Evolutionary conservation across 2,329 filamentous ascomycete species (phyloP), one percentile per base, ranked within the genome.

Genomic region (Aurifilum marmelostoma): DNA sequence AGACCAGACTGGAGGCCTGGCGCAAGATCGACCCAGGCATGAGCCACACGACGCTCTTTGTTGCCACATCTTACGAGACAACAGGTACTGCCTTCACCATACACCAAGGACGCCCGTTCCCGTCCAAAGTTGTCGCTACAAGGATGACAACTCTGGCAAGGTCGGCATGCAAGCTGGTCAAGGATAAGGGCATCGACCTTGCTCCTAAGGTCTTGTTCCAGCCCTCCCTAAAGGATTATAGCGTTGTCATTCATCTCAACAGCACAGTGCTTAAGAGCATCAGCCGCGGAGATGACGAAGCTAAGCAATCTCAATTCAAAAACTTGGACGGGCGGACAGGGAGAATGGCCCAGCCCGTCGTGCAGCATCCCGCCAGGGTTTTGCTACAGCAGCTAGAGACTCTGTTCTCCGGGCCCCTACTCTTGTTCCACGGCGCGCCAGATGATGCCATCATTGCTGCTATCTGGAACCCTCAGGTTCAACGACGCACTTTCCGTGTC

Each of bases 1-100:
- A 84, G 50, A 92, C 89, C 4, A 89, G 91, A 27, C 90, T 98
- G 69, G 88, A 93, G 71, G 90, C 91, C 18, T 97, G 93, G 93
- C 87, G 96, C 69, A 93, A 91, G 73, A 89, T 96, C 66, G 96
- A 99, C 75, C 94, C 94, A 0, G 89, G 87, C 66, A 92, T 98
- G 89, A 97, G 96, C 79, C 89, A 89, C 71, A 88, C 92, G 2
- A 90, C 91, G 24, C 82, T 98, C 52, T 92, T 97, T 75, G 91
- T 91, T 4, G 93, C 93, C 2, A 94, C 93, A 0, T 91, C 92
- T 66, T 83, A 92, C 72, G 94, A 97, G 74, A 80, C 83, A 6
- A 91, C 91, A 47, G 96, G 96, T 3, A 88, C 90, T 11, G 91
- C 91, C 0, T 98, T 93, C 85, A 97, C 91, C 0, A 87, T 93